phyloP scores from a whole-genome alignment of 1,284 basidiomycete species.

The Lignosus rhinocerotis region DNA sequence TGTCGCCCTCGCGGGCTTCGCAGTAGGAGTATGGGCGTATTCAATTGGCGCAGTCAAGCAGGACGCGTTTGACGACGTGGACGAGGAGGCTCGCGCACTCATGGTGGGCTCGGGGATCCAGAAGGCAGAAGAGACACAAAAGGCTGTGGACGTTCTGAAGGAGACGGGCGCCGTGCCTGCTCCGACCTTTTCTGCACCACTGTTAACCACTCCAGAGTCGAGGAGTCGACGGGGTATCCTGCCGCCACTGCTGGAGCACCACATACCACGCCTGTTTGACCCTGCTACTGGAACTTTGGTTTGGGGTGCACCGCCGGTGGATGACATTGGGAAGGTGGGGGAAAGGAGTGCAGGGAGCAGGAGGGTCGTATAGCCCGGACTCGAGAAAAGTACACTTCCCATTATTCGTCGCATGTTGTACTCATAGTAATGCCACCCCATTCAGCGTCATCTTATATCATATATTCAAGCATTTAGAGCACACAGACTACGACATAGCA shows the following conservation, averaged over 20 bases:
- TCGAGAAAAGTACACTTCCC: slow-evolving; percentile 15
- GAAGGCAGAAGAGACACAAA: slow-evolving; percentile 24
- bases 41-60: slow-evolving; percentile 93
- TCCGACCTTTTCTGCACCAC: background rate
- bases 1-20: slow-evolving; percentile 70
- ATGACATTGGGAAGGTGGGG: slow-evolving; percentile 48
- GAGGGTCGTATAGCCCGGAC: slow-evolving; percentile 3
- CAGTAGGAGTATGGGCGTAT: slow-evolving; percentile 87
- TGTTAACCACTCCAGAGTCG: slow-evolving; percentile 4
- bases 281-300: slow-evolving; percentile 59
- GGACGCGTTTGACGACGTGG: slow-evolving; percentile 86
- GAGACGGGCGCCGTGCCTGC: background rate
- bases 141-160: slow-evolving; percentile 13
- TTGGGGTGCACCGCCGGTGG: slow-evolving; percentile 70
- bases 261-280: slow-evolving; percentile 55
- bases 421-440: slow-evolving; percentile 15
- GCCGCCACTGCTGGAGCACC: slow-evolving; percentile 42
- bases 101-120: slow-evolving; percentile 39
- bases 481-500: background rate
- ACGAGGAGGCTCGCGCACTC: slow-evolving; percentile 69
- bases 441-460: slow-evolving; percentile 5
- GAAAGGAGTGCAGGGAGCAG: slow-evolving; percentile 17
- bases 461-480: slow-evolving; percentile 2
- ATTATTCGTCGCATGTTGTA: slow-evolving; percentile 13
- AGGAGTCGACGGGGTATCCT: slow-evolving; percentile 42